phyloP scores from a whole-genome alignment of 179 eudicot species.

The Gypsophila paniculata region DNA sequence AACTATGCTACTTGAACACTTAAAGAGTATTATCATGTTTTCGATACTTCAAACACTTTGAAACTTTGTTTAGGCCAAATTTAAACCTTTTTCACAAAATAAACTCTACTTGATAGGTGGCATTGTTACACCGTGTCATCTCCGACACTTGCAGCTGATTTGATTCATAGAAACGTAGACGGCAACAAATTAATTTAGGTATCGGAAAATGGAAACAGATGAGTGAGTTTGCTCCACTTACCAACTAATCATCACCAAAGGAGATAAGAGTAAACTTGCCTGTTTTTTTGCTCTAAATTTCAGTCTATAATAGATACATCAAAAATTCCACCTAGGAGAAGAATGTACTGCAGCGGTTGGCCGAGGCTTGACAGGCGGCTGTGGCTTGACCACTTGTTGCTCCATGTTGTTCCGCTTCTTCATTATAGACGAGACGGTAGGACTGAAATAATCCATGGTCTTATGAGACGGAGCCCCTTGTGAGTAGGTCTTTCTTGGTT shows the following conservation, averaged over 20 bases:
- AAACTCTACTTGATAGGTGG: background rate
- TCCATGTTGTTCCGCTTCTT: constrained; percentile 63
- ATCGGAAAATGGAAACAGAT: constrained; percentile 20
- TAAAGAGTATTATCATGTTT: too few species aligned
- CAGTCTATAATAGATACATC: constrained; percentile 20
- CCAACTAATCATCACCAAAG: constrained; percentile 17
- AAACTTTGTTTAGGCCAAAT: background rate
- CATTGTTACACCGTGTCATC: background rate
- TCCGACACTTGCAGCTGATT: background rate
- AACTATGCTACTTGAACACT: too few species aligned
- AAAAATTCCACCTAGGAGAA: constrained; percentile 64
- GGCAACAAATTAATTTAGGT: constrained; percentile 26
- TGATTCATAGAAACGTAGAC: background rate
- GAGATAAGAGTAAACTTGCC: constrained; percentile 8
- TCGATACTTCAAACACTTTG: background rate
- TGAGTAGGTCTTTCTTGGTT: constrained; percentile 60
- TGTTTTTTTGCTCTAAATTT: constrained; percentile 15
- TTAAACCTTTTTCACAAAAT: too few species aligned
- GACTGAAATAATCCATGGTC: constrained; percentile 69
- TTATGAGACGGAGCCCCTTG: constrained; percentile 72
- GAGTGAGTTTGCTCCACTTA: constrained; percentile 19
- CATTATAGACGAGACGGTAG: constrained; percentile 94
- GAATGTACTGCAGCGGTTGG: constrained; percentile 46
- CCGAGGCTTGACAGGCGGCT: constrained; percentile 37
- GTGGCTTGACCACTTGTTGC: constrained; percentile 26